Conservation (phyloP, 2,329 filamentous ascomycete species). For the Diaporthe amygdali region DNA sequence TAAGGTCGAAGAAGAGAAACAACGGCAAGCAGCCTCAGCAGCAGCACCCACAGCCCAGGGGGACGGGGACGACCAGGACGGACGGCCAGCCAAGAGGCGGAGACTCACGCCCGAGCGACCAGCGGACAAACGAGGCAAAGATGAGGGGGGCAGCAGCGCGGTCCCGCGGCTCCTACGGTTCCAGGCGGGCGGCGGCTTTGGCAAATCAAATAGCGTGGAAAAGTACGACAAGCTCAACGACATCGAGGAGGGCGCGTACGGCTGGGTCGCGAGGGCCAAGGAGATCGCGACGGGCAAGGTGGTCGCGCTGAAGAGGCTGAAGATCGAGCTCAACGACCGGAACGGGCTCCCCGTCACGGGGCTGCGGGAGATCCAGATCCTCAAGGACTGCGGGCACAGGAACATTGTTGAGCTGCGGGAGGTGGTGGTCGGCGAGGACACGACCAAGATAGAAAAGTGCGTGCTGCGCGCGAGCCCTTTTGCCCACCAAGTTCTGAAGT, state of each 20-base stretch:
- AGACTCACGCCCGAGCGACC: slow-evolving; percentile 56
- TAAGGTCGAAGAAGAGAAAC: slow-evolving; percentile 59
- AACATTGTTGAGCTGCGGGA: slow-evolving; percentile 86
- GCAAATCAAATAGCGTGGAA: slow-evolving; percentile 76
- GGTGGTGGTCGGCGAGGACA: slow-evolving; percentile 77
- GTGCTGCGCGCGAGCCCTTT: slow-evolving; percentile 3
- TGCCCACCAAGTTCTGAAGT: not conserved
- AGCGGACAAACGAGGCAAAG: slow-evolving; percentile 33
- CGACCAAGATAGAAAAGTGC: slow-evolving; percentile 59
- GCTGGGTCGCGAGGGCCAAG: slow-evolving; percentile 86
- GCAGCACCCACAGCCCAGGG: slow-evolving; percentile 33
- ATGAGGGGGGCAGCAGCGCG: slow-evolving; percentile 32
- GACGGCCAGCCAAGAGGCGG: slow-evolving; percentile 66
- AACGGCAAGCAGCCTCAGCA: slow-evolving; percentile 16
- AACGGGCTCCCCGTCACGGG: slow-evolving; percentile 88
- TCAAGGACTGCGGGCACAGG: slow-evolving; percentile 78
- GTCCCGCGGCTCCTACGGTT: slow-evolving; percentile 72
- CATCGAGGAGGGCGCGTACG: slow-evolving; percentile 97
- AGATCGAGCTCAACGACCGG: slow-evolving; percentile 79
- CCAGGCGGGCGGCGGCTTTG: slow-evolving; percentile 66
- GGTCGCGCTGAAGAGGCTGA: slow-evolving; percentile 92
- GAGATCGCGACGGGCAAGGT: slow-evolving; percentile 77
- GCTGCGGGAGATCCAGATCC: slow-evolving; percentile 89
- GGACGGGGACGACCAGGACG: slow-evolving; percentile 37
- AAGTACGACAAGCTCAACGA: slow-evolving; percentile 93